Base-by-base conservation (phyloP, 768 basidiomycete species). In the Ramaria sp. region DNA sequence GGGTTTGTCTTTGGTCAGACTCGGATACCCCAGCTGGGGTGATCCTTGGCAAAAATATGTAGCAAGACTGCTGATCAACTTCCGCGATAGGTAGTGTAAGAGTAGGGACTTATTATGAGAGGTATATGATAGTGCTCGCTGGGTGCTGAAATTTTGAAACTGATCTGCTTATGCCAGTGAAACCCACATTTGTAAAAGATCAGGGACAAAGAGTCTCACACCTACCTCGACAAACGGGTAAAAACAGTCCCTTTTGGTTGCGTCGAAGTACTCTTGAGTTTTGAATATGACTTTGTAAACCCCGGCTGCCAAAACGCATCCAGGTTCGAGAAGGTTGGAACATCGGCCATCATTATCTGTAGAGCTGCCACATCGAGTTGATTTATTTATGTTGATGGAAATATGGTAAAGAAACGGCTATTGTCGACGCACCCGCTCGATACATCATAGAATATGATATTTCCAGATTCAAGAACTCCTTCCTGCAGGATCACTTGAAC, bases 71-170 rank as follows among this genome's bases (percentile, higher is more conserved):
- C 3, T 16, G 38, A 18, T 62, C 61, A 90, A 67, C 88, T 94
- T n/a, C 93, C 93, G 58, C 90, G 74, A 65, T 95, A 96, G 5
- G 93, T 94, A 13, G 92, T 93, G 66, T 82, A 96, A 3, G 86
- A 87, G 67, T 84, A 91, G 4, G 92, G 91, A 65, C 88, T 94
- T 63, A 95, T 83, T 13, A 96, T 68, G n/a, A 96, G 72, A 0
- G 93, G 93, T 50, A 96, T 82, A 60, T 96, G 93, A 64, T 93
- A 85, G 62, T 95, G 91, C 61, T 94, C 86, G 50, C 76, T 66
- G 6, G 88, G 82, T 57, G 82, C 77, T 43, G 74, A 71, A 48
- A 93, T 77, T 22, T 73, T 71, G 67, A 96, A 96, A 1, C 81
- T 76, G 59, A 96, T 87, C 92, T 90, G 57, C 8, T 36, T 13